These are phyloP conservation scores for Polytolypa hystricis DNA, from an alignment of 2,329 filamentous ascomycete genomes.

Conservation along the genomic window DNA sequence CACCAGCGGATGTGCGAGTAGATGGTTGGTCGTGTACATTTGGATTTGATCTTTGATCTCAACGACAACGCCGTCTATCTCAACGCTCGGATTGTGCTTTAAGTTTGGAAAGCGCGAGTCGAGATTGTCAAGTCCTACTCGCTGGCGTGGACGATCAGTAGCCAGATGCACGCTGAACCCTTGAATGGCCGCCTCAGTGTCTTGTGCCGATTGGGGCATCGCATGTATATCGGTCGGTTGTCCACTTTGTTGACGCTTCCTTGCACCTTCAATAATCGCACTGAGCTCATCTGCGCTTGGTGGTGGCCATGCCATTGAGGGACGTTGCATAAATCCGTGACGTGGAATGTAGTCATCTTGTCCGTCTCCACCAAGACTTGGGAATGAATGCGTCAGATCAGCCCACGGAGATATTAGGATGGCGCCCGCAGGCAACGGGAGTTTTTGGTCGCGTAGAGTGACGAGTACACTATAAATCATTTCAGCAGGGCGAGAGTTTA, in stretches of 20 bases:
- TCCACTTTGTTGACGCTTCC: slow-evolving; percentile 24
- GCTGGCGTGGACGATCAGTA: background rate
- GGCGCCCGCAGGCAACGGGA: slow-evolving; percentile 79
- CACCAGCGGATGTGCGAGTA: slow-evolving; percentile 77
- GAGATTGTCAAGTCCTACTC: background rate
- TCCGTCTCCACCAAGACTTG: slow-evolving; percentile 64
- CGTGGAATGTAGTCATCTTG: slow-evolving; percentile 79
- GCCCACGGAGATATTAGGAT: slow-evolving; percentile 93
- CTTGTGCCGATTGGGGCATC: background rate
- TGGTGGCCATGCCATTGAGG: slow-evolving; percentile 84
- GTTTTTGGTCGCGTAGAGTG: slow-evolving; percentile 65
- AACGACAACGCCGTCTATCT: slow-evolving; percentile 58
- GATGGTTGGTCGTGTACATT: slow-evolving; percentile 71
- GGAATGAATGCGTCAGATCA: slow-evolving; percentile 90
- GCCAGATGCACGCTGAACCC: background rate
- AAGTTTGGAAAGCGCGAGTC: slow-evolving; percentile 9
- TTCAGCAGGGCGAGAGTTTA: background rate
- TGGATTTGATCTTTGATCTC: slow-evolving; percentile 87
- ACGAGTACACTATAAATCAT: slow-evolving; percentile 52
- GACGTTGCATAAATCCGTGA: slow-evolving; percentile 80
- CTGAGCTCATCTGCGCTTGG: slow-evolving; percentile 65
- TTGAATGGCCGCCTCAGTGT: background rate
- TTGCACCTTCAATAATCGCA: slow-evolving; percentile 36
- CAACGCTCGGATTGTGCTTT: slow-evolving; percentile 47
- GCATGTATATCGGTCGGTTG: slow-evolving; percentile 7